Evolutionary conservation across 768 basidiomycete genomes (phyloP), one percentile per base, ranked within the genome.

Genomic region (Kwoniella newhampshirensis): DNA sequence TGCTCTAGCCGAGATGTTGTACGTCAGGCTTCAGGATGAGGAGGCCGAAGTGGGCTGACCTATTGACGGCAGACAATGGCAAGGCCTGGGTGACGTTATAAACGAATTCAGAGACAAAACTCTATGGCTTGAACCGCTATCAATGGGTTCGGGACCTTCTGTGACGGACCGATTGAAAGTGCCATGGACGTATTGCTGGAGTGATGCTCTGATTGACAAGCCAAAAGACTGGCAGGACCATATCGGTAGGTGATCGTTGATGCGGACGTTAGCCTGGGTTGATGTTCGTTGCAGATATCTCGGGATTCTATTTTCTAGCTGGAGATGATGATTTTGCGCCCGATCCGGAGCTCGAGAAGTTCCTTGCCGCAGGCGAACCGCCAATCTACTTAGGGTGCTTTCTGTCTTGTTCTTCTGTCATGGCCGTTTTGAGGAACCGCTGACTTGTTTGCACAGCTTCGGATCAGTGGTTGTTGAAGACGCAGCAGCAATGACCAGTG

Each of bases 101-200:
- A 86, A 86, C 67, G 76, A 72, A 18, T 83, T 86, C 64, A 80
- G 85, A 23, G 77, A 76, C 1, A 75, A 73, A 3, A 79, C 81
- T 0, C 76, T 86, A 1, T 80, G 81, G 0, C 73, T 86, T 1
- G 75, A 77, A 27, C 76, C 82, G 4, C 78, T 86, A 11, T 79
- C 79, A 0, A 51, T 81, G 17, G 77, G 80, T 4, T 80, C 81
- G 3, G 85, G 85, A 0, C 80, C 84, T 5, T 79, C 81, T 27
- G 73, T 84, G 12, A 59, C 81, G 2, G 84, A 85, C 54, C 74
- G 81, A 15, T 68, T 84, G 27, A 82, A 82, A 57, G 72, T 85
- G 6, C 85, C 85, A 1, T 85, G 82, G 81, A 84, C 84, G 3
- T 86, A 85, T 63, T 85, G 84, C 64, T 83, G 85, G 80, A 83